Evolutionary conservation across 2,329 filamentous ascomycete genomes (phyloP).

Genomic region (Clonostachys rosea): DNA sequence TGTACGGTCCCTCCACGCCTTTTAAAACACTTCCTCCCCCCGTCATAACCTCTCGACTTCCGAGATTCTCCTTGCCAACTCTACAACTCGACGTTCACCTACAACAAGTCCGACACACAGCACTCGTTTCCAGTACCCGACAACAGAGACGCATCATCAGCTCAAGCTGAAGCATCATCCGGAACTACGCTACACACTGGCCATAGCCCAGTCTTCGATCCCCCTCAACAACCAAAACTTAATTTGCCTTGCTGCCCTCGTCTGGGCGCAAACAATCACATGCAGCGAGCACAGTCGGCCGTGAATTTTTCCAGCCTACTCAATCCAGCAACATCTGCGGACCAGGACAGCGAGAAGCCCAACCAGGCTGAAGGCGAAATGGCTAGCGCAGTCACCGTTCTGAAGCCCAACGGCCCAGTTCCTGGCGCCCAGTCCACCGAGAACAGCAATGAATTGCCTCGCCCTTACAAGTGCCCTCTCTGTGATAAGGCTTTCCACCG

Average conservation of each 20-base stretch:
- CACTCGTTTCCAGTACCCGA: background rate
- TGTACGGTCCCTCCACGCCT: constrained; percentile 1
- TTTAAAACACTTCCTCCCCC: constrained; percentile 5
- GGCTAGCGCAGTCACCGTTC: constrained; percentile 44
- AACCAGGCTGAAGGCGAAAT: constrained; percentile 32
- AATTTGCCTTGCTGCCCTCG: too few relatives aligned
- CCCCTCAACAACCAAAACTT: too few relatives aligned
- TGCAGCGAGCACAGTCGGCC: constrained; percentile 70
- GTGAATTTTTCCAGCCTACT: constrained; percentile 74
- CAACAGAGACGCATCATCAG: background rate
- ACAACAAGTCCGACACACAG: background rate
- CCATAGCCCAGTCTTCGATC: too few relatives aligned
- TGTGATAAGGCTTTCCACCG: constrained; percentile 99
- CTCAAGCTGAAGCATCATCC: background rate
- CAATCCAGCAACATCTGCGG: constrained; percentile 43
- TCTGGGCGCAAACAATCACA: constrained; percentile 43
- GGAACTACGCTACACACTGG: too few relatives aligned
- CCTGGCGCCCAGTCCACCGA: constrained; percentile 59
- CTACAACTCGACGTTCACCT: too few relatives aligned
- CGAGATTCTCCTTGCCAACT: too few relatives aligned
- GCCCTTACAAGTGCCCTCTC: constrained; percentile 96
- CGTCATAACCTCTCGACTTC: background rate
- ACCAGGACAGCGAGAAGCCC: constrained; percentile 10
- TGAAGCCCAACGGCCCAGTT: constrained; percentile 59
- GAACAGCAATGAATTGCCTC: constrained; percentile 66